These are phyloP conservation scores for Colletotrichum navitas DNA, from an alignment of 2,329 filamentous ascomycete species.

Conservation along the genomic window DNA sequence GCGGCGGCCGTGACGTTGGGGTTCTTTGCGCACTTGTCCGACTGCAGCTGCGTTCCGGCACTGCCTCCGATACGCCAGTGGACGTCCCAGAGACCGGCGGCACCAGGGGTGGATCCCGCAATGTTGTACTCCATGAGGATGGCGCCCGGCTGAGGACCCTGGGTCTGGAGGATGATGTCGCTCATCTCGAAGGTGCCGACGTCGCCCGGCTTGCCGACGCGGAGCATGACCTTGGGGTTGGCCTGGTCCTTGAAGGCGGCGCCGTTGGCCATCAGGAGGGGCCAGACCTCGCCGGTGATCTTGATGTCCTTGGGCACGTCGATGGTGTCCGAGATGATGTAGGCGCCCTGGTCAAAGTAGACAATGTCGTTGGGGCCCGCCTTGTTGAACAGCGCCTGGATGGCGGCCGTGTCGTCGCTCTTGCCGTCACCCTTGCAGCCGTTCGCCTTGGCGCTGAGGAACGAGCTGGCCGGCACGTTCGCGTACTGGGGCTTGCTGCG, in stretches of 20 bases:
- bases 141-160: slow-evolving; percentile 85
- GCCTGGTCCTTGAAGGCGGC: slow-evolving; percentile 78
- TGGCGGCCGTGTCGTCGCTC: slow-evolving; percentile 87
- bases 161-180: slow-evolving; percentile 87
- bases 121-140: slow-evolving; percentile 95
- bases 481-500: slow-evolving; percentile 93
- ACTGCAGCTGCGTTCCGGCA: slow-evolving; percentile 85
- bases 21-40: slow-evolving; percentile 83
- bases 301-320: slow-evolving; percentile 82
- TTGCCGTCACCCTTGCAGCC: slow-evolving; percentile 90
- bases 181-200: slow-evolving; percentile 86
- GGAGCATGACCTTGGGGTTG: slow-evolving; percentile 87
- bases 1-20: slow-evolving; percentile 71
- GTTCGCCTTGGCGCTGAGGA: slow-evolving; percentile 84
- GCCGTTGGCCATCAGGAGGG: slow-evolving; percentile 87
- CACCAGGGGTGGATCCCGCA: slow-evolving; percentile 73
- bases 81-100: slow-evolving; percentile 91
- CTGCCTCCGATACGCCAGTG: slow-evolving; percentile 93
- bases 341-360: slow-evolving; percentile 82
- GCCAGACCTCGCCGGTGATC: slow-evolving; percentile 93
- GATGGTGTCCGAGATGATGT: slow-evolving; percentile 77
- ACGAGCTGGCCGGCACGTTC: slow-evolving; percentile 72
- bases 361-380: slow-evolving; percentile 74
- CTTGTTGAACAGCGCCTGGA: slow-evolving; percentile 82
- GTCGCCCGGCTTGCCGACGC: slow-evolving; percentile 83